Evolutionary conservation across 2,329 filamentous ascomycete species (phyloP), one percentile per base, ranked within the genome.

Genomic region (Ascochyta clinopodiicola): DNA sequence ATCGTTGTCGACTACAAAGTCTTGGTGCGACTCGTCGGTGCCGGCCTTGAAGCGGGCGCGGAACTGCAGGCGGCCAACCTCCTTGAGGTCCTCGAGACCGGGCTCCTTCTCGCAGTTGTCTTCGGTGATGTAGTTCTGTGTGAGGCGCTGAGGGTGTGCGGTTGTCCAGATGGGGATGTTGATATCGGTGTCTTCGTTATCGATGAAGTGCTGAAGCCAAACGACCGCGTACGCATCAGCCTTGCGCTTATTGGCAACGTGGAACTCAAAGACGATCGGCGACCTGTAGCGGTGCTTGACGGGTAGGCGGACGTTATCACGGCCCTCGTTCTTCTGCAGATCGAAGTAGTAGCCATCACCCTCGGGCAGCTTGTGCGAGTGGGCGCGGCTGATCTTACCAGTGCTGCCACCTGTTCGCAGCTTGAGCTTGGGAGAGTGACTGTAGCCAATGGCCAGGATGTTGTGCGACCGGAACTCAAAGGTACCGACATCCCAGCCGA

Each of bases 401-500:
- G 86, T 87, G 56, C 90, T 94, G 12, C 94, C 94, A 48, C 93
- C 93, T 8, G 94, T 98, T 32, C 92, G 85, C 64, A 96, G 76
- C 65, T 86, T 87, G 38, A 98, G 79, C 75, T 92, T 92, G 38
- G 85, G 78, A 35, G 82, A 75, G 5, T 86, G 84, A 1, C 81
- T 79, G 66, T 89, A 92, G 43, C 82, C 82, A 13, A 82, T 77
- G 0, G 89, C 86, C 0, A 83, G 82, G 42, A 98, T 87, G 15
- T 81, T 83, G 44, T 91, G 83, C 0, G 88, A 91, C 0, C 84
- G 78, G 71, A 98, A 96, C 69, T 96, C 89, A 69, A 98, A 96
- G 0, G 94, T 96, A 32, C 95, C 95, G 38, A 98, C 91, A 57
- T 97, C 92, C 91, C 94, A 98, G 9, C 94, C 92, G 4, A 97